These are phyloP conservation scores for Lasiosphaeria ovina DNA, from an alignment of 495 filamentous ascomycete genomes.

Conservation along the genomic window DNA sequence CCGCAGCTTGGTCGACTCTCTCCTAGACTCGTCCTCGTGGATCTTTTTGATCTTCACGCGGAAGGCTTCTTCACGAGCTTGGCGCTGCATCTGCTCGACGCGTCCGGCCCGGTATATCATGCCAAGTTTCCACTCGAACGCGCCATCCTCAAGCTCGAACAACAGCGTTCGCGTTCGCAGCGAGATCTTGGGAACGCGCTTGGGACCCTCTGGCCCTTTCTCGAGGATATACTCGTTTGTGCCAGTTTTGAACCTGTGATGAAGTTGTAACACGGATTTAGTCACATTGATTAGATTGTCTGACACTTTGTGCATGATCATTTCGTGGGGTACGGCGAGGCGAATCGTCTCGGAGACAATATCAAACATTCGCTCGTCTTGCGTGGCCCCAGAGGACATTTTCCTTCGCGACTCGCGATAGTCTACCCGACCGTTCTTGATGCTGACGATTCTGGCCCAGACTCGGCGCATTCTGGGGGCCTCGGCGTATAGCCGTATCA, in stretches of 20 bases:
- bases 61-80: constrained; percentile 89
- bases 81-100: constrained; percentile 81
- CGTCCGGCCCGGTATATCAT: constrained; percentile 87
- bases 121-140: constrained; percentile 95
- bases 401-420: constrained; percentile 73
- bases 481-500: constrained; percentile 80
- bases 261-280: constrained; percentile 85
- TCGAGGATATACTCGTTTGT: constrained; percentile 83
- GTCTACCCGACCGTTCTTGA: constrained; percentile 77
- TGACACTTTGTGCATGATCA: constrained; percentile 84
- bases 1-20: constrained; percentile 43
- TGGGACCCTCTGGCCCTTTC: constrained; percentile 79
- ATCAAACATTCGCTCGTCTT: constrained; percentile 82
- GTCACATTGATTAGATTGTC: constrained; percentile 87
- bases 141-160: constrained; percentile 91
- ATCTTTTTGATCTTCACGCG: constrained; percentile 82
- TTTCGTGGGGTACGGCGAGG: constrained; percentile 87
- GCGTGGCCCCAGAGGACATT: constrained; percentile 52
- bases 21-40: constrained; percentile 60
- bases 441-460: constrained; percentile 81
- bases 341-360: constrained; percentile 81
- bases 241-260: constrained; percentile 82
- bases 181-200: constrained; percentile 78
- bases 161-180: constrained; percentile 76
- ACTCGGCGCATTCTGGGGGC: constrained; percentile 74